These are phyloP conservation scores for Lagenidium giganteum DNA, from an alignment of 352 stramenopile genomes.

Conservation along the genomic window DNA sequence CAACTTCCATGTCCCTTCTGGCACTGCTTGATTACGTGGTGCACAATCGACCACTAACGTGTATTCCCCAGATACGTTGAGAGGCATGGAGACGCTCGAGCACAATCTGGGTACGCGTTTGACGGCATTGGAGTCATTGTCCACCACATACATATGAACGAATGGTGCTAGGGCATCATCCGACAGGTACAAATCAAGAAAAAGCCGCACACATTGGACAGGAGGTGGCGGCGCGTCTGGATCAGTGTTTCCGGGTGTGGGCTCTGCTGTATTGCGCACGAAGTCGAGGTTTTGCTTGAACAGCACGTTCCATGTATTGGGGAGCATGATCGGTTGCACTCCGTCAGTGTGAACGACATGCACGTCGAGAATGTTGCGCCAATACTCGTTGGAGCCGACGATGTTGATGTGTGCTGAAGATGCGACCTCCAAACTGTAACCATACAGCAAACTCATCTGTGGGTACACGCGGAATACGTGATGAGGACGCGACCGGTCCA, in stretches of 20 bases:
- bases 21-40: conserved; percentile 20
- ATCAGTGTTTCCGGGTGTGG: not conserved
- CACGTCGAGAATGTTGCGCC: conserved; percentile 32
- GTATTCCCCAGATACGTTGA: conserved; percentile 15
- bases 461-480: conserved; percentile 45
- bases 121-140: conserved; percentile 30
- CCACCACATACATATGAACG: conserved; percentile 44
- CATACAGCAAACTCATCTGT: conserved; percentile 38
- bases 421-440: conserved; percentile 54
- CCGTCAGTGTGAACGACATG: conserved; percentile 48
- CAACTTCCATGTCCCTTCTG: conserved; percentile 52
- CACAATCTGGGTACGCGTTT: conserved; percentile 29
- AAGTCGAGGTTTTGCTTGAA: conserved; percentile 60
- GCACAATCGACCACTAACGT: conserved; percentile 59
- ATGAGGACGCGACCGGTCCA: conserved; percentile 12
- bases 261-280: no score
- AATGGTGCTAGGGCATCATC: conserved; percentile 37
- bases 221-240: not conserved
- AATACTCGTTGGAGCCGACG: conserved; percentile 37
- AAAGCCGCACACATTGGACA: conserved; percentile 24
- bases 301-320: conserved; percentile 47
- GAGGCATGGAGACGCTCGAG: conserved; percentile 15
- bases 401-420: conserved; percentile 29
- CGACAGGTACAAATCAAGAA: conserved; percentile 52
- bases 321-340: conserved; percentile 33